Percentiles rank a stretch among this genome's conserved stretches.
Evolutionary conservation across 345 rosid species (phyloP).

Genomic region (Angophora floribunda): DNA sequence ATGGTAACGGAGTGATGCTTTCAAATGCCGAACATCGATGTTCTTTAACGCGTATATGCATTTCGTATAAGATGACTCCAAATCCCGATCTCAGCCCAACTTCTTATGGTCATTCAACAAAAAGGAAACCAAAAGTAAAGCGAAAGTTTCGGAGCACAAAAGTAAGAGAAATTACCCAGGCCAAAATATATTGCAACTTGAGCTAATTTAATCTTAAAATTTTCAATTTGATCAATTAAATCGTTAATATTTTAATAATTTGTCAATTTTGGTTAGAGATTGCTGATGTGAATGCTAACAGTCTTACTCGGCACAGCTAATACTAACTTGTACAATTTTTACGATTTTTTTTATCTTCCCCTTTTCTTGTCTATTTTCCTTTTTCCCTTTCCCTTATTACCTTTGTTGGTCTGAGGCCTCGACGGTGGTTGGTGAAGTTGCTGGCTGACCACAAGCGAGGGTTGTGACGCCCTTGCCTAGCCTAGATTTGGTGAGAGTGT

Average conservation of each 20-base stretch:
- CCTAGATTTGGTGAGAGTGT: accelerated
- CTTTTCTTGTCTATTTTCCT: too few species aligned
- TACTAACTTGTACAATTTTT: too few species aligned
- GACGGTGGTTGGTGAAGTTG: neutral
- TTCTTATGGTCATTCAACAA: neutral
- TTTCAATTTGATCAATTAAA: too few species aligned
- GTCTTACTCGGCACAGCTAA: too few species aligned
- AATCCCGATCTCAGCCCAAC: neutral
- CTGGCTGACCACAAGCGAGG: neutral
- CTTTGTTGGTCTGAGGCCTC: accelerated
- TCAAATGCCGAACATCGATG: neutral
- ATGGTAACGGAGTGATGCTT: neutral
- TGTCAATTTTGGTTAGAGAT: accelerated
- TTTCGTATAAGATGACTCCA: neutral
- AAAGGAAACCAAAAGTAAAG: neutral
- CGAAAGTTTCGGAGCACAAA: neutral
- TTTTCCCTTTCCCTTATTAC: neutral
- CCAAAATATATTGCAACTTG: accelerated
- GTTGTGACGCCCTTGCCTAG: neutral
- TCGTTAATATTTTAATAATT: neutral
- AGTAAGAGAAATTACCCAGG: neutral
- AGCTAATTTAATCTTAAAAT: neutral
- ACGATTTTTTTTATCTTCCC: neutral
- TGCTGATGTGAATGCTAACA: accelerated
- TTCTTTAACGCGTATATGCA: neutral